Evolutionary conservation across 495 filamentous ascomycete genomes (phyloP), one percentile per base, ranked within the genome.

Genomic region (Trichodelitschia bisporula): DNA sequence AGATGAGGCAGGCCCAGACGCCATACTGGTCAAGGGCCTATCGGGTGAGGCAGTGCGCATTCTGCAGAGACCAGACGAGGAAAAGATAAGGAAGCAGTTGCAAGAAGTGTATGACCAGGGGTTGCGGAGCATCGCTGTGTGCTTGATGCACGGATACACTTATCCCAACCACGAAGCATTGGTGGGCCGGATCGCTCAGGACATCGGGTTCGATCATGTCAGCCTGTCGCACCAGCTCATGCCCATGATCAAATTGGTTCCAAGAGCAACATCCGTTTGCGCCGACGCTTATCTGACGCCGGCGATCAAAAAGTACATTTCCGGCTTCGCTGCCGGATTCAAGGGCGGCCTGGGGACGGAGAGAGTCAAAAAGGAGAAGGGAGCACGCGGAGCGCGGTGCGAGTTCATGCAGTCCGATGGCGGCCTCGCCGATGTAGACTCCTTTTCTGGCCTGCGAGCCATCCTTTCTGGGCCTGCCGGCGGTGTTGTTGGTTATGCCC

Each of bases 271-370:
- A 6, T 90, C 78, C 11, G 77, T 86, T 6, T 89, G 80, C 17
- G 86, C 84, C 4, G 86, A 97, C 55, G 86, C 86, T 3, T 97
- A 97, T 45, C 62, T 97, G 3, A 95, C 86, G 2, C 86, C 86
- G 0, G 77, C 82, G 6, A 95, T 97, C 43, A 80, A 80, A 47
- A 80, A 83, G 47, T 97, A 97, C 47, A 89, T 95, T 40, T 60
- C 69, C 18, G 84, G 83, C 2, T 95, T 97, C 39, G 69, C 75
- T 30, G 59, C 58, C 28, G 73, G 74, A 0, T 82, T 84, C 40
- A 58, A 58, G 18, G 71, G 75, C 11, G 73, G 72, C 0, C 47
- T 80, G 2, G 75, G 72, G 4, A 60, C 63, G 3, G 58, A 64
- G 31, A 76, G 69, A 24, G 66, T 86, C 4, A 64, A 64, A 36